phyloP scores from a whole-genome alignment of 78 protist species.

The Cyanophora paradoxa region DNA sequence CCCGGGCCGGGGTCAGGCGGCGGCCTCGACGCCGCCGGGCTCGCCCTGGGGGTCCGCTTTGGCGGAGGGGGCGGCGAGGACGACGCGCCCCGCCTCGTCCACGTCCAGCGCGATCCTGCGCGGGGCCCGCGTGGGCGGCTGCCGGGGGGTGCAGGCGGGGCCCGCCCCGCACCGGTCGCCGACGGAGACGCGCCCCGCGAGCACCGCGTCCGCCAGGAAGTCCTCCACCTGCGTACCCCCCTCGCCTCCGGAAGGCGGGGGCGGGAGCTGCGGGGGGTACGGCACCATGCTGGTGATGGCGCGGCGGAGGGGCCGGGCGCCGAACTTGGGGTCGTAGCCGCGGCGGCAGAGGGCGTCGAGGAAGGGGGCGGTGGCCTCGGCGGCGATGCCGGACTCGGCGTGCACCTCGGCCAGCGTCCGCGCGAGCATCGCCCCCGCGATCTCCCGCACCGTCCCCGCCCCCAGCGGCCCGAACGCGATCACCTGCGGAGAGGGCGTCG shows the following conservation, averaged over 20 bases:
- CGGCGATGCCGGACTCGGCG: conserved; percentile 36
- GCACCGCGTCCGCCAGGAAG: conserved; percentile 27
- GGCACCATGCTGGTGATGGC: too few species aligned
- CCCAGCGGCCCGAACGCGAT: conserved; percentile 8
- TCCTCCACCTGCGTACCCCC: conserved; percentile 22
- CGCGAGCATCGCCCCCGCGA: conserved; percentile 37
- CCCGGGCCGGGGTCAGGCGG: too few species aligned
- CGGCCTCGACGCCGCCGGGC: too few species aligned
- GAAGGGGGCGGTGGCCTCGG: conserved; percentile 38
- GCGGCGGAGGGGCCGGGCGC: conserved; percentile 89
- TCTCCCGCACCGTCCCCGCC: neutral
- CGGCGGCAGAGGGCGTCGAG: conserved; percentile 24
- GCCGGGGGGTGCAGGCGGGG: too few species aligned
- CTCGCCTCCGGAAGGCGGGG: too few species aligned
- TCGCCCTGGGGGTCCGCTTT: too few species aligned
- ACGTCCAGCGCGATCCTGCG: too few species aligned
- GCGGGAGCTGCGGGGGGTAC: too few species aligned
- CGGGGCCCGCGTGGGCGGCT: too few species aligned
- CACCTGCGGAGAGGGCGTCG: neutral
- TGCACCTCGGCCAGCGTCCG: conserved; percentile 57
- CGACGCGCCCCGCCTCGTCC: too few species aligned
- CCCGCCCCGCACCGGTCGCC: too few species aligned
- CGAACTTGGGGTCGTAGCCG: conserved; percentile 73
- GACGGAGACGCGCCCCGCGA: conserved; percentile 22
- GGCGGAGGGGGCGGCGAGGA: too few species aligned